Evolutionary conservation across 805 yeast genomes (phyloP), one percentile per base, ranked within the genome.

Genomic region (Vanderwaltozyma yarrowii): DNA sequence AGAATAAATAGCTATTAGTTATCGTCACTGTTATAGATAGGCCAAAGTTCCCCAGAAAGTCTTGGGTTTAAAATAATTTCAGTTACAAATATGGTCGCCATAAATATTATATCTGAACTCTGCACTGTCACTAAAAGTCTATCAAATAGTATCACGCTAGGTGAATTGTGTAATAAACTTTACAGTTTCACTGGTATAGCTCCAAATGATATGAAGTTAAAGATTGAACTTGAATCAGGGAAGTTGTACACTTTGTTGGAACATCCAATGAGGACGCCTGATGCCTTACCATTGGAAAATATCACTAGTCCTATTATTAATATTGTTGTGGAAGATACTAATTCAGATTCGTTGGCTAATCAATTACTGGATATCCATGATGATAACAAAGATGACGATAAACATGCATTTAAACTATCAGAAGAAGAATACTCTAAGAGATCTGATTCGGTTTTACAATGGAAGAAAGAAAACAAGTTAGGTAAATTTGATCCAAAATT

Each of bases 401-500:
- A 45, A 12, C 30, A 33, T 2, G 14, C 38, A 16, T 53, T 49
- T 32, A 34, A 41, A 26, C 40, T 55, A 21, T 43, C 54, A 12
- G 61, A 53, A 19, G 56, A 54, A 29, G 58, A 49, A n/a, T 58
- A 88, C 56, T 77, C 70, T 23, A 64, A 64, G 33, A 67, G 81
- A 41, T 37, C 59, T 3, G 74, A 80, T 38, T 70, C 89, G 0
- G 94, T 84, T 2, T 67, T 78, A 39, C 71, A 70, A 39, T 88
- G 95, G 95, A 89, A 88, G 56, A 68, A 70, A 40, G 64, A 69
- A 23, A 70, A 81, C 45, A 60, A 73, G 40, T 61, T 85, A 19
- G 96, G 96, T 0, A 65, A 88, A 36, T 87, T 78, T 49, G 75
- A 80, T 44, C 82, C 86, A 0, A 53, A 61, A 4, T 71, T 55